These are phyloP conservation scores for Geopyxis carbonaria DNA, from an alignment of 495 filamentous ascomycete species.

Conservation along the genomic window DNA sequence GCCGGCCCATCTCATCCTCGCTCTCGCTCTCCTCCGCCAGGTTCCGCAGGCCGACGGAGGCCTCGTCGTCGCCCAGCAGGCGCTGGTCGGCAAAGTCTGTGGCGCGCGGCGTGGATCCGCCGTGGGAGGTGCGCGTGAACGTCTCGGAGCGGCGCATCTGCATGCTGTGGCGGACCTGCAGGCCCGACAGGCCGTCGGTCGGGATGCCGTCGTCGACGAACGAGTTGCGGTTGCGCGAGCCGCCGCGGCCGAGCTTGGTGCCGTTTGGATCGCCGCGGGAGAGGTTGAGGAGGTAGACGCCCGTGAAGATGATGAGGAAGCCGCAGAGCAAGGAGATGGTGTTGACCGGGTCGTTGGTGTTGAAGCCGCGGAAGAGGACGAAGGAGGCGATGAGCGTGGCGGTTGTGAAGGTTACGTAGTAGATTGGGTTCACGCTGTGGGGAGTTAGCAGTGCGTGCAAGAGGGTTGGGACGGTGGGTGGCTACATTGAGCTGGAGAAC, in stretches of 20 bases:
- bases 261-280: conserved; percentile 82
- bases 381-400: conserved; percentile 88
- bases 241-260: conserved; percentile 34
- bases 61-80: conserved; percentile 48
- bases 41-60: conserved; percentile 41
- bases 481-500: conserved; percentile 94
- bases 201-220: conserved; percentile 58
- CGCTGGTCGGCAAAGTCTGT: conserved; percentile 37
- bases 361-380: conserved; percentile 94
- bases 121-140: conserved; percentile 36
- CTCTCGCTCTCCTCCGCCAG: conserved; percentile 44
- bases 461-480: conserved; percentile 26
- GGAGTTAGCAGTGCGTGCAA: conserved; percentile 1
- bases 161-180: conserved; percentile 83
- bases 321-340: conserved; percentile 85
- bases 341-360: conserved; percentile 83
- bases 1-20: conserved; percentile 9
- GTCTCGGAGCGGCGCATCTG: conserved; percentile 56
- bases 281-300: conserved; percentile 91
- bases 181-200: conserved; percentile 75
- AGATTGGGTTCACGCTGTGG: conserved; percentile 85
- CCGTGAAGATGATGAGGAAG: conserved; percentile 91
- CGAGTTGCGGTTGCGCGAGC: conserved; percentile 12
- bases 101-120: conserved; percentile 31
- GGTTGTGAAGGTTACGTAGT: conserved; percentile 99